A percentile compares a stretch with the other conserved stretches of the same genome.
Conservation (phyloP, 2,329 filamentous ascomycete genomes). For the Aspergillus luchuensis region DNA sequence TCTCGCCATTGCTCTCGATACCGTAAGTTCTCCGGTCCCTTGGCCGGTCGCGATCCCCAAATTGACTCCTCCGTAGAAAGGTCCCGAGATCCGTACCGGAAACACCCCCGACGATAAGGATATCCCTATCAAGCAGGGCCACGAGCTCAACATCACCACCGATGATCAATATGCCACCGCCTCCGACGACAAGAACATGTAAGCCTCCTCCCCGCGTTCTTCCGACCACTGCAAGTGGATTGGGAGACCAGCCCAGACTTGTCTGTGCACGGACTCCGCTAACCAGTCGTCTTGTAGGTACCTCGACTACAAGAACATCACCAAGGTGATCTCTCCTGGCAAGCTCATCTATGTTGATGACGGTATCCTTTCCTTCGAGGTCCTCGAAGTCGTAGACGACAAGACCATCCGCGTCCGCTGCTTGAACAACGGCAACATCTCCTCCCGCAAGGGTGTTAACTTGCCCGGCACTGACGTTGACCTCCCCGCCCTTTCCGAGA, state of each 20-base stretch:
- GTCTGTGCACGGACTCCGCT: slow-evolving; percentile 13
- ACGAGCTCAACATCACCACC: slow-evolving; percentile 92
- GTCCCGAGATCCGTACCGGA: slow-evolving; percentile 83
- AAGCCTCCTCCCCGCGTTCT: slow-evolving; percentile 37
- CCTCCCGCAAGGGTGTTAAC: slow-evolving; percentile 98
- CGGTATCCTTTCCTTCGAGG: slow-evolving; percentile 94
- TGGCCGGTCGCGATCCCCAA: not conserved
- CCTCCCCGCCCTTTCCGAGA: slow-evolving; percentile 94
- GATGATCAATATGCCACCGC: slow-evolving; percentile 86
- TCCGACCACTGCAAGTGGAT: not conserved
- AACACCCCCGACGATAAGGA: slow-evolving; percentile 72
- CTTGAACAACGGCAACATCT: slow-evolving; percentile 98
- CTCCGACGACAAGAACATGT: slow-evolving; percentile 93
- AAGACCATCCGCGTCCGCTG: slow-evolving; percentile 84
- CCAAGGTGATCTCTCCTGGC: slow-evolving; percentile 89
- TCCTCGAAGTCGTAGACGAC: slow-evolving; percentile 82
- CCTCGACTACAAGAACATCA: slow-evolving; percentile 99
- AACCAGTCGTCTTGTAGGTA: slow-evolving; percentile 60
- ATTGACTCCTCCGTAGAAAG: slow-evolving; percentile 56
- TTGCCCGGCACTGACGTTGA: slow-evolving; percentile 98
- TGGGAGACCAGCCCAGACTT: no score
- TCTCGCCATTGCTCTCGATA: slow-evolving; percentile 89
- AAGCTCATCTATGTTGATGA: slow-evolving; percentile 98
- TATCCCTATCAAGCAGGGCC: slow-evolving; percentile 78
- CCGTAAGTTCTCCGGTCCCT: slow-evolving; percentile 56